Conservation (phyloP, 176 grass and related monocot species). For the Areca catechu region DNA sequence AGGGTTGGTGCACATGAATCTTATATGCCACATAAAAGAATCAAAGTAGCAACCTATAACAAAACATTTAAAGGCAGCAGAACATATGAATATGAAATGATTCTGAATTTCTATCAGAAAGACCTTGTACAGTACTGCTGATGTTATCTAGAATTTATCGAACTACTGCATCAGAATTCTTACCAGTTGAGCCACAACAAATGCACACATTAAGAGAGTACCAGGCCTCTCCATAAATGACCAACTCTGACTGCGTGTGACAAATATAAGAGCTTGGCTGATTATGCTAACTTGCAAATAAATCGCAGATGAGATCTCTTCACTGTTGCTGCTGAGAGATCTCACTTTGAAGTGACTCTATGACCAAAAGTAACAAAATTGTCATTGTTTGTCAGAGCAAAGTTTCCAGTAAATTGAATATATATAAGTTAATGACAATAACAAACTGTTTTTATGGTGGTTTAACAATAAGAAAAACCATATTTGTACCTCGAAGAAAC, state of each 20-base stretch:
- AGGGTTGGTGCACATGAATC: too few species aligned
- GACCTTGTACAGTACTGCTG: neutral
- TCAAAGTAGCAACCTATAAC: too few species aligned
- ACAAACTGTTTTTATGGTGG: too few species aligned
- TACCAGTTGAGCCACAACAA: conserved; percentile 64
- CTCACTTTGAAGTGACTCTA: conserved; percentile 53
- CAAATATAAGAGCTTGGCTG: conserved; percentile 84
- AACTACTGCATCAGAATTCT: neutral
- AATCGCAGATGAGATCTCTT: conserved; percentile 70
- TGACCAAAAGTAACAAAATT: conserved; percentile 8
- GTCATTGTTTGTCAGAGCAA: conserved; percentile 8
- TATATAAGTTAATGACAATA: too few species aligned
- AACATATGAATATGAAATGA: too few species aligned
- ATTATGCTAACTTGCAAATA: conserved; percentile 88
- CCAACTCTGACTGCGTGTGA: conserved; percentile 59
- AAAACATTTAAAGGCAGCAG: too few species aligned
- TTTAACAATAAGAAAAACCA: too few species aligned
- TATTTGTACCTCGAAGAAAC: conserved; percentile 58
- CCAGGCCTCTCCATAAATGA: conserved; percentile 66
- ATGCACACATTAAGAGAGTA: conserved; percentile 57
- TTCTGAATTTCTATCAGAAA: too few species aligned
- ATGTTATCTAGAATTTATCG: neutral
- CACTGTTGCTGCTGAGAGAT: conserved; percentile 31
- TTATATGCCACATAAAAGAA: too few species aligned
- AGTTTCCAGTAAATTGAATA: neutral